These are phyloP conservation scores for Tulasnella sp. DNA, from an alignment of 768 basidiomycete genomes.

Conservation along the genomic window DNA sequence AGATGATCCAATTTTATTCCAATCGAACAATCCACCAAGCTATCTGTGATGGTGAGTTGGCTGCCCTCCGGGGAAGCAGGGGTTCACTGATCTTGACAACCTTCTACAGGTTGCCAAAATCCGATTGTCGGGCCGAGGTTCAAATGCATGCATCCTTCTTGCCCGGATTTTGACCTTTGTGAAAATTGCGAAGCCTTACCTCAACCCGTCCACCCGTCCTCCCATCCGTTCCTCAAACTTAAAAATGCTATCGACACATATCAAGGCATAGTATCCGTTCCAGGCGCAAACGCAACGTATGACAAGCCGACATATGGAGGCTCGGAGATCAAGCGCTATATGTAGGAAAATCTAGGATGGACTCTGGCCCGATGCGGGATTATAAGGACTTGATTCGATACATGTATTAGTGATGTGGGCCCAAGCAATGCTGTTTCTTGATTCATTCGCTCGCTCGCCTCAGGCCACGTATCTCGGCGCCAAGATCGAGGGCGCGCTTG, in stretches of 20 bases:
- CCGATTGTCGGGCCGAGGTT: constrained; percentile 68
- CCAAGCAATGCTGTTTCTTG: not conserved
- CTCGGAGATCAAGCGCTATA: not conserved
- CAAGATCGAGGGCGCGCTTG: constrained; percentile 52
- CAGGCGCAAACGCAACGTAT: not conserved
- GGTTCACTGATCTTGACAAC: no score
- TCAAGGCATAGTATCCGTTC: not conserved
- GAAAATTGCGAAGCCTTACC: constrained; percentile 76
- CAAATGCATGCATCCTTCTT: constrained; percentile 82
- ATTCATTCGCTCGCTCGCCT: constrained; percentile 12
- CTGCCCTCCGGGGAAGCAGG: no score
- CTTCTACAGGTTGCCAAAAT: constrained; percentile 53
- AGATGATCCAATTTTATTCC: not conserved
- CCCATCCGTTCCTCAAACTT: constrained; percentile 77
- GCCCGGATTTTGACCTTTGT: constrained; percentile 85
- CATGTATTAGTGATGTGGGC: no score
- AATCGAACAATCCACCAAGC: constrained; percentile 36
- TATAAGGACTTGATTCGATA: no score
- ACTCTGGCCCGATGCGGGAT: not conserved
- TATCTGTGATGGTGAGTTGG: constrained; percentile 37
- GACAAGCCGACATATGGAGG: not conserved
- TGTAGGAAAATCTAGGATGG: not conserved
- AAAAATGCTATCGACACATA: constrained; percentile 40
- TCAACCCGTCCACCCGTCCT: constrained; percentile 69
- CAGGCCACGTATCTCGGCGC: constrained; percentile 30